Percentiles rank a stretch among this genome's conserved stretches.
Conservation (phyloP, 2,329 filamentous ascomycete genomes). For the Alternaria brassicae region DNA sequence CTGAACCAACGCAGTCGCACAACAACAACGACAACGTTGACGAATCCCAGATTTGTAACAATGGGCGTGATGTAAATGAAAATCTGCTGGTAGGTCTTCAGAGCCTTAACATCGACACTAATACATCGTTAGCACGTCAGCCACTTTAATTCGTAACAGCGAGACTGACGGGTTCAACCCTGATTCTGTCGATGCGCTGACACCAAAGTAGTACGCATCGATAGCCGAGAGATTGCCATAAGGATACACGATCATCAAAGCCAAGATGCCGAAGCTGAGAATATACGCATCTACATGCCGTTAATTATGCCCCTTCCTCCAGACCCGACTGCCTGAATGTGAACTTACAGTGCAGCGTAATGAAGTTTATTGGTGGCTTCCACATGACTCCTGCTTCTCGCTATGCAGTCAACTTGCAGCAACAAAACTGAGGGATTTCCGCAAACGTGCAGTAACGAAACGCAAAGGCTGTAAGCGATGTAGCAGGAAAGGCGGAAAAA, state of each 20-base stretch:
- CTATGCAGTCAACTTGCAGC: not conserved
- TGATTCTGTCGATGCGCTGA: conserved; percentile 86
- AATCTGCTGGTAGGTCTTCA: conserved; percentile 59
- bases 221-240: conserved; percentile 73
- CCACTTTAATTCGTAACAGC: no score
- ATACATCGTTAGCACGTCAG: conserved; percentile 17
- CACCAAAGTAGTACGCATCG: conserved; percentile 86
- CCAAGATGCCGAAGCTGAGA: conserved; percentile 72
- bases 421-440: conserved; percentile 3
- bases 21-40: conserved; percentile 77
- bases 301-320: not conserved
- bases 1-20: conserved; percentile 97
- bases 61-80: conserved; percentile 49
- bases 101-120: conserved; percentile 57
- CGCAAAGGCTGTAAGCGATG: not conserved
- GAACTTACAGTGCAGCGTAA: conserved; percentile 74
- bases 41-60: conserved; percentile 51
- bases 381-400: conserved; percentile 6
- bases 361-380: conserved; percentile 66
- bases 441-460: not conserved
- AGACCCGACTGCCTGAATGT: not conserved
- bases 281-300: conserved; percentile 74
- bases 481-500: not conserved
- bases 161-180: conserved; percentile 76
- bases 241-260: conserved; percentile 80